These are phyloP conservation scores for Aspergillus phoenicis DNA, from an alignment of 2,329 filamentous ascomycete species.

Conservation along the genomic window DNA sequence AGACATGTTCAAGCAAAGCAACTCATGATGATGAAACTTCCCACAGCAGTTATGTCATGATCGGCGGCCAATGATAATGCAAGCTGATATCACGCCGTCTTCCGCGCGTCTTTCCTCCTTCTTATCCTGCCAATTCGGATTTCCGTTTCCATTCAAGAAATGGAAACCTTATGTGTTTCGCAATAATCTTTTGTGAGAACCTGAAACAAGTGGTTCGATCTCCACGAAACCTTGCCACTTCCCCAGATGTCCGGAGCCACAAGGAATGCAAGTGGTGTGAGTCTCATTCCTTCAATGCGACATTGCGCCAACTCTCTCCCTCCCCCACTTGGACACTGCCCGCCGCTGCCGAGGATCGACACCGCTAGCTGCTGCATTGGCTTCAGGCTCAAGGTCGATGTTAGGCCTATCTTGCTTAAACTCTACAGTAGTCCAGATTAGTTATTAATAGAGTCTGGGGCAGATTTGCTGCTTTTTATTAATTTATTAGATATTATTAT, in stretches of 20 bases:
- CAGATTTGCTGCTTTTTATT: not conserved
- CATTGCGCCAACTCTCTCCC: conserved; percentile 1
- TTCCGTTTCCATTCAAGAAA: conserved; percentile 1
- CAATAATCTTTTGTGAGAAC: not conserved
- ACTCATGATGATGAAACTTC: conserved; percentile 10
- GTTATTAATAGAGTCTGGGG: conserved; percentile 5
- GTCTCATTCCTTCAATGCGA: not conserved
- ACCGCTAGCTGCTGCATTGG: conserved; percentile 8
- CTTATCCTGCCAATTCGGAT: not conserved
- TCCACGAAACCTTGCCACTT: conserved; percentile 2
- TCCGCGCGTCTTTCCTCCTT: not conserved
- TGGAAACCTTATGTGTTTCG: not conserved
- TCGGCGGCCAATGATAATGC: conserved; percentile 7
- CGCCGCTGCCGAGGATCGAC: conserved; percentile 7
- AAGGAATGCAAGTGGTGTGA: not conserved
- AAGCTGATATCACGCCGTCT: conserved; percentile 1
- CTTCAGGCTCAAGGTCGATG: not conserved
- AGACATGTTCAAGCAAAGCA: not conserved
- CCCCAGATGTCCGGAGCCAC: not conserved
- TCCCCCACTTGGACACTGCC: not conserved
- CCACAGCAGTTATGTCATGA: conserved; percentile 8
- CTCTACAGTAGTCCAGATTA: conserved; percentile 9
- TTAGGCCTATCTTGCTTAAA: conserved; percentile 6
- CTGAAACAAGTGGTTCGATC: conserved; percentile 1
- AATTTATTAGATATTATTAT: no score